Evolutionary conservation across 768 basidiomycete genomes (phyloP).

Genomic region (Nevesoporus exiguus): DNA sequence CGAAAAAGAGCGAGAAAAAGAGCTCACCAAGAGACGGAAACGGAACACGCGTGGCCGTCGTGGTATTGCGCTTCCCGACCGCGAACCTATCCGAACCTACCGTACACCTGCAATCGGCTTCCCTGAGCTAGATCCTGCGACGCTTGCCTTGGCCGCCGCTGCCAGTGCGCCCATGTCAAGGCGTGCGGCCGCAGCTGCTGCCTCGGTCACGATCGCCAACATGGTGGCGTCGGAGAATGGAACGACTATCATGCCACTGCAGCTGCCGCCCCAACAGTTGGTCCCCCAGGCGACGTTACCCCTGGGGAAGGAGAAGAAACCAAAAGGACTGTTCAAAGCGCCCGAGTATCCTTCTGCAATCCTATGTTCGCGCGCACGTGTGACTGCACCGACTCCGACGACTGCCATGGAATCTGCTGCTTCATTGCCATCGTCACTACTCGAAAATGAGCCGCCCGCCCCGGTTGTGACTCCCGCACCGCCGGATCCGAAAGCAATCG

Average conservation of each 20-base stretch:
- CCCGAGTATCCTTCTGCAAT: slow-evolving; percentile 55
- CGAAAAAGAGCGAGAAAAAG: slow-evolving; percentile 93
- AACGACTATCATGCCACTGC: slow-evolving; percentile 45
- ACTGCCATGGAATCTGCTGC: slow-evolving; percentile 64
- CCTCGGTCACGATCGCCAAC: slow-evolving; percentile 80
- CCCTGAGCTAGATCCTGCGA: slow-evolving; percentile 73
- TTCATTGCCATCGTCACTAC: slow-evolving; percentile 49
- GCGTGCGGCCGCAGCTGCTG: slow-evolving; percentile 84
- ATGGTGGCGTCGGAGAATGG: slow-evolving; percentile 94
- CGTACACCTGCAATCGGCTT: slow-evolving; percentile 86
- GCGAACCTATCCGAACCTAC: slow-evolving; percentile 88
- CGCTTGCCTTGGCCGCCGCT: slow-evolving; percentile 61
- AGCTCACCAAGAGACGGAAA: slow-evolving; percentile 79
- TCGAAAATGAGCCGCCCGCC: slow-evolving; percentile 58
- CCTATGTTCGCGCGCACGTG: slow-evolving; percentile 57
- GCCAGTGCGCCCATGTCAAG: slow-evolving; percentile 67
- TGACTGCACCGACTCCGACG: slow-evolving; percentile 57
- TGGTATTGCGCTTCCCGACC: slow-evolving; percentile 84
- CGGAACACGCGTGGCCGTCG: slow-evolving; percentile 79
- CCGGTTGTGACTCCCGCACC: slow-evolving; percentile 30
- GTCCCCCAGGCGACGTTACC: slow-evolving; percentile 34
- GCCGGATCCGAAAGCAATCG: slow-evolving; percentile 48
- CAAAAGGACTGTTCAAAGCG: slow-evolving; percentile 70
- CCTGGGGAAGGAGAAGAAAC: slow-evolving; percentile 60
- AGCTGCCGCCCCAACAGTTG: slow-evolving; percentile 41